Conservation (phyloP, 148 eudicot species). For the Persicaria tinctoria region DNA sequence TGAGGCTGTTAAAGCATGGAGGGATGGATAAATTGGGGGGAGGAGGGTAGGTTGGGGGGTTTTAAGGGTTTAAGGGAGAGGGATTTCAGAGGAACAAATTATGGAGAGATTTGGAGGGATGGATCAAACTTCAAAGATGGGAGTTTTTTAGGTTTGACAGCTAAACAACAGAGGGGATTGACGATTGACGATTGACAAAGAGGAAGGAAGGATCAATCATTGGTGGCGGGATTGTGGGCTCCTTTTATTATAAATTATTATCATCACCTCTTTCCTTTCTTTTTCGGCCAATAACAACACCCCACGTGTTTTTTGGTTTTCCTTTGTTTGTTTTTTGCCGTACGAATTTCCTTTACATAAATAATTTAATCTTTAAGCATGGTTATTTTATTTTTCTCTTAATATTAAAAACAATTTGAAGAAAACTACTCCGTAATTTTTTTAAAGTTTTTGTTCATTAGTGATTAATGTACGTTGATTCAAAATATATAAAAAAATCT, state of each 20-base stretch:
- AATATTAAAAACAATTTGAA: too few relatives aligned
- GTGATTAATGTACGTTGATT: too few relatives aligned
- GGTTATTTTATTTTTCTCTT: too few relatives aligned
- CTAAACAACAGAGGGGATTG: conserved; percentile 25
- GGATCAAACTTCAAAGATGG: not conserved
- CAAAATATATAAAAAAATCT: not conserved
- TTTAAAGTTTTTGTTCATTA: too few relatives aligned
- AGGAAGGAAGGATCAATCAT: conserved; percentile 37
- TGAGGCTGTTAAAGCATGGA: not conserved
- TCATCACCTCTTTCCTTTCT: not conserved
- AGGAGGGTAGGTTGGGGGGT: not conserved
- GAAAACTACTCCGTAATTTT: too few relatives aligned
- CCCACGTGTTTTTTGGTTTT: not conserved
- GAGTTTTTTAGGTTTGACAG: conserved; percentile 18
- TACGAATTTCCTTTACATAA: too few relatives aligned
- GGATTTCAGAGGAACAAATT: conserved; percentile 1
- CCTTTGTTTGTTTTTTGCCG: too few relatives aligned
- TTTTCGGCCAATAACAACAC: not conserved
- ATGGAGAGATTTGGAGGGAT: not conserved
- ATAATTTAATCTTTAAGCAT: too few relatives aligned
- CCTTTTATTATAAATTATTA: not conserved
- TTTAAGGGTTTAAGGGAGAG: conserved; percentile 10
- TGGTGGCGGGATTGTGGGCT: conserved; percentile 31
- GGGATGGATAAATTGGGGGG: conserved; percentile 12
- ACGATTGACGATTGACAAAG: not conserved